Base-by-base conservation (phyloP, 352 stramenopile species). In the Globisporangium nunn region DNA sequence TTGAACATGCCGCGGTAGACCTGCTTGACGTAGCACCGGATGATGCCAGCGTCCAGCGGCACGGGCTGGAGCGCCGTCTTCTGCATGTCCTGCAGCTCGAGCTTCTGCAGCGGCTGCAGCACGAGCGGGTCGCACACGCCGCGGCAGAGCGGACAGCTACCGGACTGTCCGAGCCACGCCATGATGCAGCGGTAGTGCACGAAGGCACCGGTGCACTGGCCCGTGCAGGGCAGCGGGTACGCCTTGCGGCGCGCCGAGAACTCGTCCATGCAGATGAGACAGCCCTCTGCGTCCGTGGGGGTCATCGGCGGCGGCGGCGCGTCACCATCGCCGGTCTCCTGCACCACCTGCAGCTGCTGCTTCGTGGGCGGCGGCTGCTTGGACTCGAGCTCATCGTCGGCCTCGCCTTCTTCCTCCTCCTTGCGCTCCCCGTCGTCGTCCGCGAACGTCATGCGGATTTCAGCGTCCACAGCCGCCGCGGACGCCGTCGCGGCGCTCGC, bases 131-230 rank as follows among this genome's bases (percentile, higher is more conserved):
- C 85, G 49, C 82, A 95, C 3, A 82, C 64, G 14, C 85, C 85
- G 53, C 85, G 79, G 56, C 85, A 95, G 29, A 95, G 59, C 35
- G 85, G 85, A 58, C 85, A 95, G 59, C 81, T 93, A 1, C 82
- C 83, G 1, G 81, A 92, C 54, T 93, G 82, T 0, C 85, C 85
- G 0, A 95, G 66, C 85, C 85, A 95, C 47, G 85, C 85, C 82
- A 93, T 95, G 50, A 95, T 95, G 54, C 85, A 95, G 6, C 85
- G 72, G 56, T 95, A 95, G 67, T 95, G 85, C 55, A 95, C 85
- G 41, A 61, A 88, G 6, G 83, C 85, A 31, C 85, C 85, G 0
- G 81, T 92, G 54, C 83, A 93, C 37, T 84, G 71, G 7, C 83
- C 81, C 3, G 80, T 82, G 41, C 85, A 95, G 2, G 85, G 85